phyloP scores from a whole-genome alignment of 345 rosid genomes.

The Cardiospermum halicacabum region DNA sequence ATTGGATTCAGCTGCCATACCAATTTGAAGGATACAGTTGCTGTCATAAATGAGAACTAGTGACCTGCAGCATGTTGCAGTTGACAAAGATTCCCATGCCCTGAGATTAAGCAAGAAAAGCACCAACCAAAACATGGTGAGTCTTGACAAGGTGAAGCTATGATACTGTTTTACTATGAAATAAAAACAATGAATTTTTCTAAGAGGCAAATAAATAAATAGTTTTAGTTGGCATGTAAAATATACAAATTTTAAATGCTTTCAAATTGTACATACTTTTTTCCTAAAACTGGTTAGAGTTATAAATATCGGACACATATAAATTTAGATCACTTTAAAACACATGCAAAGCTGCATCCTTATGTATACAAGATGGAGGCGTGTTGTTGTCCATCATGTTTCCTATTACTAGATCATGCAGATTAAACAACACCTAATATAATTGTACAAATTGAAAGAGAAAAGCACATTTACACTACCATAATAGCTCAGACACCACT shows the following conservation, averaged over 20 bases:
- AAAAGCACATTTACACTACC: slow-evolving; percentile 33
- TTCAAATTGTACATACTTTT: background rate
- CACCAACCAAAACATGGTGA: slow-evolving; percentile 2
- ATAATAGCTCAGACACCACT: slow-evolving; percentile 53
- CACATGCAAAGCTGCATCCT: background rate
- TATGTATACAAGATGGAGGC: background rate
- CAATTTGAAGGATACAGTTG: slow-evolving; percentile 61
- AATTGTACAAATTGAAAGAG: background rate
- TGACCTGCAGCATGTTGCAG: slow-evolving; percentile 69
- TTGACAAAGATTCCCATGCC: slow-evolving; percentile 80
- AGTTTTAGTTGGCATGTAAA: background rate
- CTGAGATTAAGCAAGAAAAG: slow-evolving; percentile 29
- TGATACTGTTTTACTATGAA: background rate
- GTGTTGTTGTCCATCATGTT: too few species aligned
- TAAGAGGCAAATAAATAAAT: background rate
- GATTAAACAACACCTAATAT: background rate
- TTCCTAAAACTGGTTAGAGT: background rate
- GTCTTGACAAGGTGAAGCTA: background rate
- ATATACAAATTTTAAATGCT: background rate
- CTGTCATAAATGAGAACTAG: slow-evolving; percentile 58
- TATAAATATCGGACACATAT: background rate
- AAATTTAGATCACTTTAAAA: background rate
- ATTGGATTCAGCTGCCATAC: slow-evolving; percentile 61
- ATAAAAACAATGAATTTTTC: background rate
- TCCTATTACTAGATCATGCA: too few species aligned